Evolutionary conservation across 1,284 basidiomycete species (phyloP), one percentile per base, ranked within the genome.

Genomic region (Tylopilus sp.): DNA sequence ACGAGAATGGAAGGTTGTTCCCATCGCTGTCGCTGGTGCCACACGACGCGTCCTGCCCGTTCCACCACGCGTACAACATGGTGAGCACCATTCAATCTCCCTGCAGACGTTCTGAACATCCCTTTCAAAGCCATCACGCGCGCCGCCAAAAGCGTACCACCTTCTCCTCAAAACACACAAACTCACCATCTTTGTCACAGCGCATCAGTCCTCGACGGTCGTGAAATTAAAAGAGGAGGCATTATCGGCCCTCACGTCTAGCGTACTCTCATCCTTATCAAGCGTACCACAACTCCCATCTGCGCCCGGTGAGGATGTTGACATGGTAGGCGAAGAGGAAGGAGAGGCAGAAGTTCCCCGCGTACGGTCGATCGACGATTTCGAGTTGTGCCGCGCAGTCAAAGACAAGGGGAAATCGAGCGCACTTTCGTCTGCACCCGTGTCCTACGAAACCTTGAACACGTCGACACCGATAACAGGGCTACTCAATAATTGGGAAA

Each of bases 121-220:
- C 33, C 16, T 23, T n/a, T 25, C 13, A 46, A 47, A 77, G 76
- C 74, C 73, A 23, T 69, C 64, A 31, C 71, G 69, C 59, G 55
- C 60, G 28, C 69, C 69, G 18, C 76, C 77, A 3, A 86, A 82
- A 67, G 71, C 78, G 41, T 81, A 81, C 65, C 79, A 86, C 40
- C 61, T 89, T 16, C 71, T 79, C 23, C 63, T 89, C 54, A 86
- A 85, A 58, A 84, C 84, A 0, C 84, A 88, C 69, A 86, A 78
- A 57, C 68, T 84, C 44, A 82, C 82, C 6, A 70, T 87, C 55
- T 74, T 84, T 56, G 66, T 84, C 50, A 78, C 81, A 4, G 72
- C 75, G 10, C 68, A 74, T 36, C 79, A 77, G 23, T 74, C 73
- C 16, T 74, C 74, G 11, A 79, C 77, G 6, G 71, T 90, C 59